These are phyloP conservation scores for Oemleria cerasiformis DNA, from an alignment of 306 rosid species.

Conservation along the genomic window DNA sequence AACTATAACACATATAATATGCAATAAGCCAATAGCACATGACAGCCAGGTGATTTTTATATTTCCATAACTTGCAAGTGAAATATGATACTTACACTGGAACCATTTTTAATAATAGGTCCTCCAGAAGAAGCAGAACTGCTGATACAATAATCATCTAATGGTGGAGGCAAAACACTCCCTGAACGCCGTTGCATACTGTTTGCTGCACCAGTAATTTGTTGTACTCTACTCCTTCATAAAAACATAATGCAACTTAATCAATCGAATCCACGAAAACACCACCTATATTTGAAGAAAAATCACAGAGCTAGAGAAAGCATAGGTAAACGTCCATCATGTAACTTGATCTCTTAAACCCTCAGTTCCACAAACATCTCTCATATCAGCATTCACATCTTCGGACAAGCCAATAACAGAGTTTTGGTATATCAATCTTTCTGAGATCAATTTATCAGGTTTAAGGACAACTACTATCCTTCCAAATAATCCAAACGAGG, in stretches of 20 bases:
- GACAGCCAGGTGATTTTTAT: background rate
- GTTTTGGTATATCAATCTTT: background rate
- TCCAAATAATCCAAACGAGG: background rate
- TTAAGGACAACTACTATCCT: background rate
- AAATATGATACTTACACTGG: slow-evolving; percentile 53
- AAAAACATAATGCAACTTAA: slow-evolving; percentile 38
- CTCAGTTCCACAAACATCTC: background rate
- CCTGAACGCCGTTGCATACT: slow-evolving; percentile 73
- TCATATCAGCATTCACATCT: background rate
- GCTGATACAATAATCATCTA: slow-evolving; percentile 53
- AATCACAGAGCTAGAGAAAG: background rate
- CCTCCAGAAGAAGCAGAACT: slow-evolving; percentile 53
- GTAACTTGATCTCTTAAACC: background rate
- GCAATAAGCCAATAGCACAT: background rate
- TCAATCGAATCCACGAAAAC: slow-evolving; percentile 23
- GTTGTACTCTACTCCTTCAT: slow-evolving; percentile 78
- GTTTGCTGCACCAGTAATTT: slow-evolving; percentile 70
- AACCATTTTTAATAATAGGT: slow-evolving; percentile 46
- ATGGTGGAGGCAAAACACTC: slow-evolving; percentile 71
- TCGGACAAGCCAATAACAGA: too few species aligned
- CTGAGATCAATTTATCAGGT: background rate
- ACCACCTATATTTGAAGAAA: slow-evolving; percentile 16
- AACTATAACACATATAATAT: background rate
- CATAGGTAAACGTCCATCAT: background rate
- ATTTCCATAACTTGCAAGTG: background rate